Base-by-base conservation (phyloP, 2,329 filamentous ascomycete genomes). In the Stemphylium lycopersici region DNA sequence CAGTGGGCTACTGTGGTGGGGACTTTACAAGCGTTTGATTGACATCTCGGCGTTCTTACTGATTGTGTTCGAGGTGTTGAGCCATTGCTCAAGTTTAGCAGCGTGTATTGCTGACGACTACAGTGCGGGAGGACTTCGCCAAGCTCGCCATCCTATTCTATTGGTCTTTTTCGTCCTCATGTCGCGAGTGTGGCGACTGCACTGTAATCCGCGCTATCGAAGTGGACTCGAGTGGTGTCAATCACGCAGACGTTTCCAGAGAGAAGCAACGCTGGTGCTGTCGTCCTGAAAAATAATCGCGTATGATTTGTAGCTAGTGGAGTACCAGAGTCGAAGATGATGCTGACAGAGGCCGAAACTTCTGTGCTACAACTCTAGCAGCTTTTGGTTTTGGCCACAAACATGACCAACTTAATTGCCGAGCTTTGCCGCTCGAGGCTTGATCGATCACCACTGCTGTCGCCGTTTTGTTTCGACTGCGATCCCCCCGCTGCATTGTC, bases 371-470 rank as follows among this genome's bases (percentile, higher is more conserved):
- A 4, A n/a, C 18, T 26, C 18, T 16, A 24, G 33, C 16, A 7
- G 13, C 26, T 34, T 34, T 29, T n/a, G n/a, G n/a, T 8, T 36
- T 22, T 12, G 13, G 32, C 13, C 20, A 16, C 8, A 34, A 45
- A 3, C 15, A 22, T 13, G 16, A 45, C 31, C 24, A 24, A 26
- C 12, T 41, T 13, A 40, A 46, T n/a, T 51, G 41, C 41, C 52
- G 36, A 8, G n/a, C 20, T 34, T 29, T 31, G 34, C 36, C 45
- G 56, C 36, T 50, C 36, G 32, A 42, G 38, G 34, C 31, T 44
- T 45, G 36, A 48, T 32, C 32, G 50, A 63, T 56, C 50, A 50
- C 47, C 57, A 24, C 33, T 39, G 44, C 44, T 47, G 40, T 45
- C 49, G 22, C 38, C 26, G 40, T 40, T 47, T 56, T 46, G 45